Base-by-base conservation (phyloP, 495 filamentous ascomycete species). In the Aspergillus kassunensis region DNA sequence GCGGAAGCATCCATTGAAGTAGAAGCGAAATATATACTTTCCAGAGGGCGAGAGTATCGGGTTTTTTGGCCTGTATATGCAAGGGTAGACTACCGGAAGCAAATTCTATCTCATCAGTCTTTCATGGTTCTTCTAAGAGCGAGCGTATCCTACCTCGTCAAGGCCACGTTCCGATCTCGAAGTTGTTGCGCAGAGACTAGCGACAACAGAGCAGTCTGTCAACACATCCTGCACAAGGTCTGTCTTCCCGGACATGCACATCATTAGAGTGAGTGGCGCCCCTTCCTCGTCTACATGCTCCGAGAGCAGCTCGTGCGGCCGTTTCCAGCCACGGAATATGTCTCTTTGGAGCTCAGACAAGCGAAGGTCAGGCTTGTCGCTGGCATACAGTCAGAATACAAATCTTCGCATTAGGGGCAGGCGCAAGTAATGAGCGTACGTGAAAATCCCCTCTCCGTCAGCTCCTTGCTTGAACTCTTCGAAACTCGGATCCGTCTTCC, bases 171-270 rank as follows among this genome's bases (percentile, higher is more conserved):
- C 81, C 23, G 74, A 70, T 57, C 85, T 78, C n/a, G 85, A 78
- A 34, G 84, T 84, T 8, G 77, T 84, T 42, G 92, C 90, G 62
- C 91, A 97, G 10, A 99, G 79, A 68, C 92, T 96, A 5, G 95
- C 93, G 34, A 99, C 91, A 6, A 99, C 91, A 5, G 93, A 97
- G 59, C 93, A 99, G 60, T 99, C 93, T 2, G 91, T 91, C 16
- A 92, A 85, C 34, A 95, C 78, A 64, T 97, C 93, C 69, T 99
- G 93, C 5, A 95, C 89, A 11, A 99, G 76, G 64, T 97, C 95
- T 44, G 83, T 78, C 31, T 76, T 74, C 1, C 69, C 58, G 4
- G 62, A 61, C 1, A 78, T 69, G 20, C 63, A 56, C 84, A 90
- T 90, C 12, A 78, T 60, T 27, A 75, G 73, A 11, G 42, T 11